These are phyloP conservation scores for Fusarium xyrophilum DNA, from an alignment of 2,329 filamentous ascomycete genomes.

Conservation along the genomic window DNA sequence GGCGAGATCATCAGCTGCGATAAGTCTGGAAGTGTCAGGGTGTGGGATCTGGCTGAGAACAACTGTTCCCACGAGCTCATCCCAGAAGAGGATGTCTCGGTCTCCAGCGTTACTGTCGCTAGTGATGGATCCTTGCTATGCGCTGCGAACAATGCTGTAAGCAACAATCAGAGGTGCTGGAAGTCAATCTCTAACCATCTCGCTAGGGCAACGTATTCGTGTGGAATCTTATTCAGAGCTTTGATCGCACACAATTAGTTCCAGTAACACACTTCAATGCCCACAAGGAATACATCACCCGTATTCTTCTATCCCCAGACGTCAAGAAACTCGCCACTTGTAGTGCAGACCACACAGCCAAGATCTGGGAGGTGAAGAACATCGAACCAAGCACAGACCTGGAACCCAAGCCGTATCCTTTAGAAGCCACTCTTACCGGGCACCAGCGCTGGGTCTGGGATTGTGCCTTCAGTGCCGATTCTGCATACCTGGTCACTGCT, in stretches of 20 bases:
- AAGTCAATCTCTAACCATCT: slow-evolving; percentile 4
- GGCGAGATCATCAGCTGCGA: slow-evolving; percentile 98
- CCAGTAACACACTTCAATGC: slow-evolving; percentile 89
- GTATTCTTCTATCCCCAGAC: slow-evolving; percentile 88
- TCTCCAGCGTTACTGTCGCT: slow-evolving; percentile 94
- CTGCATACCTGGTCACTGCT: slow-evolving; percentile 89
- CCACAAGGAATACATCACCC: slow-evolving; percentile 91
- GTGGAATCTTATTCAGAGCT: slow-evolving; percentile 88
- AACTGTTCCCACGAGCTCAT: slow-evolving; percentile 96
- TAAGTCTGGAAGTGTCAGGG: slow-evolving; percentile 85
- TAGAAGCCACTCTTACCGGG: slow-evolving; percentile 85
- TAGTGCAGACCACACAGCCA: slow-evolving; percentile 90
- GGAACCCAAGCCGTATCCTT: slow-evolving; percentile 69
- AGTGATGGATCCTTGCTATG: slow-evolving; percentile 92
- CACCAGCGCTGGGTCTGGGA: slow-evolving; percentile 99
- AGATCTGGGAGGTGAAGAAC: slow-evolving; percentile 91
- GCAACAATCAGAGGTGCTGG: slow-evolving; percentile 31
- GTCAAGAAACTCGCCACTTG: slow-evolving; percentile 94
- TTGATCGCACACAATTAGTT: slow-evolving; percentile 81
- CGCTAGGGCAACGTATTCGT: slow-evolving; percentile 91
- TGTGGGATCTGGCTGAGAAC: slow-evolving; percentile 97
- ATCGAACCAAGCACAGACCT: slow-evolving; percentile 58
- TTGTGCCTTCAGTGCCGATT: slow-evolving; percentile 92
- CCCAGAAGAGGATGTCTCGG: slow-evolving; percentile 91
- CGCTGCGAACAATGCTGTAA: slow-evolving; percentile 87